phyloP scores from a whole-genome alignment of 768 basidiomycete genomes.

The Amanita brunnescens region DNA sequence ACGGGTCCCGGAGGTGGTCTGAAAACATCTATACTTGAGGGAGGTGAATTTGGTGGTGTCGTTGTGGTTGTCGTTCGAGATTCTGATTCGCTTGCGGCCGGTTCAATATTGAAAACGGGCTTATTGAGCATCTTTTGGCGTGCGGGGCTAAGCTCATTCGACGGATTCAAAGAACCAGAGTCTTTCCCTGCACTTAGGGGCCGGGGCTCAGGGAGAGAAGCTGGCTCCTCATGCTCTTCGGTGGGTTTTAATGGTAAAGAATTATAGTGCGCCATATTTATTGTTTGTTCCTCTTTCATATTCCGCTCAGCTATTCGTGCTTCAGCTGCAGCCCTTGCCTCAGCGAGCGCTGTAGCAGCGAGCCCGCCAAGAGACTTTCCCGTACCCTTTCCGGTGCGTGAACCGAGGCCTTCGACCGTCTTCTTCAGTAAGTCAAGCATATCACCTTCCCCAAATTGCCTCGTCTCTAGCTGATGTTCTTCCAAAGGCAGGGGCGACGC shows the following conservation, averaged over 20 bases:
- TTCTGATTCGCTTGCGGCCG: not conserved
- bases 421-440: constrained; percentile 62
- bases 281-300: constrained; percentile 34
- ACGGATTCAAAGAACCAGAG: not conserved
- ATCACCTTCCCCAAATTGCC: constrained; percentile 23
- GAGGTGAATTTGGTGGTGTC: constrained; percentile 52
- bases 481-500: not conserved
- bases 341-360: constrained; percentile 54
- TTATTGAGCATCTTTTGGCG: not conserved
- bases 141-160: too few relatives aligned
- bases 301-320: constrained; percentile 61
- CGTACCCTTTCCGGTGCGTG: constrained; percentile 46
- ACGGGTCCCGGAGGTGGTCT: constrained; percentile 36
- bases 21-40: constrained; percentile 26
- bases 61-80: constrained; percentile 38
- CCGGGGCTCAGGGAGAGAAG: not conserved
- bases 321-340: constrained; percentile 61
- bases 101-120: not conserved
- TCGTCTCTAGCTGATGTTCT: not conserved
- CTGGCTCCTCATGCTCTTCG: not conserved
- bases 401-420: constrained; percentile 60
- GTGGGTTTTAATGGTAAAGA: not conserved
- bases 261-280: constrained; percentile 7
- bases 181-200: not conserved
- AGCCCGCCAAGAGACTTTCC: constrained; percentile 55